Base-by-base conservation (phyloP, 2,329 filamentous ascomycete species). In the Microsporum audouinii region DNA sequence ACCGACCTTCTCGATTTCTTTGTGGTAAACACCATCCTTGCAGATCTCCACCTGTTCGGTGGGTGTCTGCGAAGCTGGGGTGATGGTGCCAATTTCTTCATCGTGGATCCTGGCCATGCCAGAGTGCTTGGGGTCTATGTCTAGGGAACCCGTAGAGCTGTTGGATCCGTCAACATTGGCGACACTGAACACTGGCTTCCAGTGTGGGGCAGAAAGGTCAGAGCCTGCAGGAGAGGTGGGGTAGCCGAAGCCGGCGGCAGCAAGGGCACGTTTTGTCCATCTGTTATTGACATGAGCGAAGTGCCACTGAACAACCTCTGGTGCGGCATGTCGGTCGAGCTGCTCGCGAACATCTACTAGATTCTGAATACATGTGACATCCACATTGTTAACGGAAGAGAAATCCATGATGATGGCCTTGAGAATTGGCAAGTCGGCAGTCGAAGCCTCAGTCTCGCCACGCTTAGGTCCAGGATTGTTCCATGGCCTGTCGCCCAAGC, bases 171-270 rank as follows among this genome's bases (percentile, higher is more conserved):
- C 85, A 65, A 95, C 85, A 70, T 96, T 90, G 1, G 92, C 89
- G 27, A 97, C 90, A 70, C 85, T 91, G 79, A 96, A 97, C 65
- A 97, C 91, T n/a, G 91, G 89, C 72, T 89, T 91, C 92, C 91
- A 97, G 62, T 88, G 83, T 64, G 83, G 80, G 67, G 79, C 73
- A 1, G 77, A 79, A 62, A 78, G 80, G 12, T 70, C 72, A 60
- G 74, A 76, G 5, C 72, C 72, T 12, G 78, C 78, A 10, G 77
- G 68, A 0, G 80, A 76, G 0, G 84, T 84, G 1, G 90, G 91
- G 71, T 88, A 91, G 1, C 92, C 92, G 69, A 97, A 97, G 10
- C 92, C 92, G 29, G 88, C 92, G 1, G 88, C 84, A 2, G 87
- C 87, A 49, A 97, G 84, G 3, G 89, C 91, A 36, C 91, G 88